Conservation (phyloP, 1,139 yeast species). For the Taiozyma onychis region DNA sequence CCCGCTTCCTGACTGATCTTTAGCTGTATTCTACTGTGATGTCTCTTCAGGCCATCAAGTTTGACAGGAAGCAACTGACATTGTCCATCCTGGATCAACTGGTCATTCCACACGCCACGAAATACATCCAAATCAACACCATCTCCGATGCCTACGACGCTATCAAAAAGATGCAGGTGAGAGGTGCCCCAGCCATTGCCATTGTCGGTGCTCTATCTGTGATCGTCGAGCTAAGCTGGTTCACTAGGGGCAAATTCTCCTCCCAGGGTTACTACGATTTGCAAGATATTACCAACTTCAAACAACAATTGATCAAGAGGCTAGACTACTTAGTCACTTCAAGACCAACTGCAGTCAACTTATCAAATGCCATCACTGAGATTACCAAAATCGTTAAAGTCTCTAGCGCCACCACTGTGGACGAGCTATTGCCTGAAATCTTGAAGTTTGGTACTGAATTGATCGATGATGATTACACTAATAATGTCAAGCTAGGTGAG, state of each 20-base stretch:
- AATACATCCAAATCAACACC: conserved; percentile 52
- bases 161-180: conserved; percentile 84
- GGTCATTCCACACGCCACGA: conserved; percentile 70
- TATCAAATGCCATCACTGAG: conserved; percentile 70
- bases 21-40: conserved; percentile 11
- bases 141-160: conserved; percentile 75
- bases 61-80: conserved; percentile 38
- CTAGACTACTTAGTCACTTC: conserved; percentile 68
- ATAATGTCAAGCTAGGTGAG: conserved; percentile 72
- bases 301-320: conserved; percentile 34
- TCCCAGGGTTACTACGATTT: conserved; percentile 30
- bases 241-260: conserved; percentile 21
- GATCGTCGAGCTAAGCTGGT: conserved; percentile 55
- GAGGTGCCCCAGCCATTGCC: conserved; percentile 99
- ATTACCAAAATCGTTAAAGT: conserved; percentile 37
- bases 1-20: background rate
- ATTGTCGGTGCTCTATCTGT: conserved; percentile 86
- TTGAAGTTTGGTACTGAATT: conserved; percentile 50
- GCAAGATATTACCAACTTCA: conserved; percentile 24
- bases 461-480: conserved; percentile 69
- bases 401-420: conserved; percentile 21
- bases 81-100: conserved; percentile 77
- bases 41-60: conserved; percentile 63
- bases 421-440: conserved; percentile 35
- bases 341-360: conserved; percentile 94